These are phyloP conservation scores for Larix kaempferi DNA, from an alignment of 75 land plant genomes.

Conservation along the genomic window DNA sequence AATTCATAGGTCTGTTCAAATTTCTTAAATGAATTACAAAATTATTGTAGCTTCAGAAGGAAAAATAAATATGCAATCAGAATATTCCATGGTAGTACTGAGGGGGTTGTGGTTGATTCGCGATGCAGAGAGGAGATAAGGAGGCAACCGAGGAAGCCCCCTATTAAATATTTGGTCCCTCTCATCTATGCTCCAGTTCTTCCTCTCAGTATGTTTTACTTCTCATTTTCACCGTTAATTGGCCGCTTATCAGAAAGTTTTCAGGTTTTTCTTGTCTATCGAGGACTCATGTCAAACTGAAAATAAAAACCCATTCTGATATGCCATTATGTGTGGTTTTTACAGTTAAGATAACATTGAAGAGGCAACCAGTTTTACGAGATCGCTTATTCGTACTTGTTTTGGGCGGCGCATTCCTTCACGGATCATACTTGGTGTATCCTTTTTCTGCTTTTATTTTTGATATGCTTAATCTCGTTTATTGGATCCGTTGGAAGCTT, in stretches of 20 bases:
- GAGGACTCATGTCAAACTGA: not conserved
- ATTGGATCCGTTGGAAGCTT: no score
- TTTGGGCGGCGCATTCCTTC: slow-evolving; percentile 74
- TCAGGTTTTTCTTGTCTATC: not conserved
- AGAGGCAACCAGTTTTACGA: slow-evolving; percentile 72
- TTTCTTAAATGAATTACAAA: no score
- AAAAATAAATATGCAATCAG: no score
- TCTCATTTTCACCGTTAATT: not conserved
- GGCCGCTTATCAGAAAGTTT: not conserved
- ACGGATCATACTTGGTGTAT: slow-evolving; percentile 92
- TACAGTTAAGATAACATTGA: slow-evolving; percentile 71
- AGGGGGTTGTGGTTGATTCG: no score
- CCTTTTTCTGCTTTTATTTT: slow-evolving; percentile 38
- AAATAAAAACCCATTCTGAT: not conserved
- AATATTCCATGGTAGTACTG: no score
- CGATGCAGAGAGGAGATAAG: slow-evolving; percentile 16
- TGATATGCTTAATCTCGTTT: not conserved
- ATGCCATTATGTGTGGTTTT: not conserved
- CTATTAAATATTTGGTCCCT: slow-evolving; percentile 77
- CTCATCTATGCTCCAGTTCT: slow-evolving; percentile 86
- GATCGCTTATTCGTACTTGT: slow-evolving; percentile 81
- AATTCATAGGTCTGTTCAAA: no score
- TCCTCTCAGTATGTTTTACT: slow-evolving; percentile 73
- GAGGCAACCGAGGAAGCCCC: slow-evolving; percentile 57
- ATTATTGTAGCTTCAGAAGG: no score